phyloP scores from a whole-genome alignment of 1,139 yeast species.

The Diutina ranongensis region DNA sequence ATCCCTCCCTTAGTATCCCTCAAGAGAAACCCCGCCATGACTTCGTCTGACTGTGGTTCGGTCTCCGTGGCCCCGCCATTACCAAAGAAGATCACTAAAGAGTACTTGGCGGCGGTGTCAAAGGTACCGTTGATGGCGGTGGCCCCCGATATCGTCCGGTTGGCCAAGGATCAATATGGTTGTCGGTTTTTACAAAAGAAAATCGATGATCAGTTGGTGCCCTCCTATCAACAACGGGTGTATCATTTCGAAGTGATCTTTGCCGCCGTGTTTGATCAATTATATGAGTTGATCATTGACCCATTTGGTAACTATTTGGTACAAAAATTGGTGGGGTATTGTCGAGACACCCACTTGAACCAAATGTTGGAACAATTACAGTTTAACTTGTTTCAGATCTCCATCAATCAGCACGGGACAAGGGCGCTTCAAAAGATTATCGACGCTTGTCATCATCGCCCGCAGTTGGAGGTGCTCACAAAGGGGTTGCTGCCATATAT shows the following conservation, averaged over 20 bases:
- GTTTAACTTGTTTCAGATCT: constrained; percentile 31
- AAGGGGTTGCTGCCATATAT: constrained; percentile 25
- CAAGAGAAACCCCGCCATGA: not conserved
- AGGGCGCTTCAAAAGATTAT: constrained; percentile 36
- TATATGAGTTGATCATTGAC: constrained; percentile 36
- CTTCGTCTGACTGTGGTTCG: not conserved
- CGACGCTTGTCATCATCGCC: constrained; percentile 24
- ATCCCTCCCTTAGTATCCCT: not conserved
- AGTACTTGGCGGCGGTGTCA: constrained; percentile 25
- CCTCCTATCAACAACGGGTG: not conserved
- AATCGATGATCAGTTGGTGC: constrained; percentile 21
- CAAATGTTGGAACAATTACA: constrained; percentile 29
- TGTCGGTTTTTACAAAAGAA: constrained; percentile 75
- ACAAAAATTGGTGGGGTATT: constrained; percentile 21
- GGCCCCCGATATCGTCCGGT: constrained; percentile 22
- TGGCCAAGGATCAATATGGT: constrained; percentile 82
- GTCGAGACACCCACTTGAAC: constrained; percentile 26
- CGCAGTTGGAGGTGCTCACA: constrained; percentile 19
- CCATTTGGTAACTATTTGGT: constrained; percentile 20
- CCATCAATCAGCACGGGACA: constrained; percentile 35
- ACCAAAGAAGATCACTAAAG: constrained; percentile 26
- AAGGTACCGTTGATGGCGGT: constrained; percentile 27
- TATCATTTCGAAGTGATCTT: constrained; percentile 31
- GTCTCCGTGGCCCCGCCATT: not conserved
- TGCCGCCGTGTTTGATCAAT: constrained; percentile 24